phyloP scores from a whole-genome alignment of 2,329 filamentous ascomycete species.

The Allantophomopsis cytisporea region DNA sequence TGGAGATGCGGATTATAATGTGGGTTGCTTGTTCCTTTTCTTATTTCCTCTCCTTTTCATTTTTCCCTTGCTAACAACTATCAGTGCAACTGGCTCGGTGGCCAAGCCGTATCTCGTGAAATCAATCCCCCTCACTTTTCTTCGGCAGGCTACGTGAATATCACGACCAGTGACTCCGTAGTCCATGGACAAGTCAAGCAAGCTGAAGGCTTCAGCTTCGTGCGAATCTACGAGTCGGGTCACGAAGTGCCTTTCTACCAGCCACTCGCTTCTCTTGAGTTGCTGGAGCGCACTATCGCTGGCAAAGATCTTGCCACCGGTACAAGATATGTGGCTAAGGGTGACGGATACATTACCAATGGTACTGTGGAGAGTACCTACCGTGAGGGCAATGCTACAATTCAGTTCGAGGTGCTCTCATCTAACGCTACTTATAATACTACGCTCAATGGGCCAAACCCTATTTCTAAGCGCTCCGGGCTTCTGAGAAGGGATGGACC shows the following conservation, averaged over 20 bases:
- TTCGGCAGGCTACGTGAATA: conserved; percentile 54
- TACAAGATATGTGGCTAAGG: conserved; percentile 30
- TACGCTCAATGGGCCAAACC: conserved; percentile 24
- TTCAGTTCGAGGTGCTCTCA: conserved; percentile 27
- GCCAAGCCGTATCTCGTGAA: conserved; percentile 53
- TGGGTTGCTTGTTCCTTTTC: background rate
- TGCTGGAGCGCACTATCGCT: conserved; percentile 34
- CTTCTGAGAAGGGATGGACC: background rate
- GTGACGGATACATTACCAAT: conserved; percentile 8
- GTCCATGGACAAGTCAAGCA: conserved; percentile 62
- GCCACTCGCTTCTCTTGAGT: conserved; percentile 32
- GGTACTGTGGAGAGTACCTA: conserved; percentile 11
- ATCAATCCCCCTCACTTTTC: conserved; percentile 32
- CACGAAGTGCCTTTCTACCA: conserved; percentile 43
- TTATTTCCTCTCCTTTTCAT: no score
- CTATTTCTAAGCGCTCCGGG: conserved; percentile 4
- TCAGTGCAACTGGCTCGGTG: conserved; percentile 56
- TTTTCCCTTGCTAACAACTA: conserved; percentile 27
- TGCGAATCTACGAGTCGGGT: conserved; percentile 50
- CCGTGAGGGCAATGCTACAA: conserved; percentile 17
- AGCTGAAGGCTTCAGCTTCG: conserved; percentile 57
- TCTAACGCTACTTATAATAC: conserved; percentile 33
- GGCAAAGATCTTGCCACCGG: conserved; percentile 34
- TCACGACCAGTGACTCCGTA: conserved; percentile 48
- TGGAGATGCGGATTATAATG: conserved; percentile 32